These are phyloP conservation scores for Silybum marianum DNA, from an alignment of 129 eudicot species.

Conservation along the genomic window DNA sequence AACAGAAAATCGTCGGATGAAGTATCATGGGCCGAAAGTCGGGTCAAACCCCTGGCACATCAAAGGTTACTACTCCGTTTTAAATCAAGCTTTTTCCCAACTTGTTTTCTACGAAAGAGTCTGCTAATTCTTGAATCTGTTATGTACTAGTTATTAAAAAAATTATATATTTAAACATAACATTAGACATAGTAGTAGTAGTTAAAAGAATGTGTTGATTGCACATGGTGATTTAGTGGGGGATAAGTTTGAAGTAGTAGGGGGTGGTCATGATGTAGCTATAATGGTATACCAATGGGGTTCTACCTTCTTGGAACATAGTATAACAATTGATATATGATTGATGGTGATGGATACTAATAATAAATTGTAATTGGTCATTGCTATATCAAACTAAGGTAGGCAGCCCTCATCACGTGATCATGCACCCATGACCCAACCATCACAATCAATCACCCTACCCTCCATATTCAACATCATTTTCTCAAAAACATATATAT, in stretches of 20 bases:
- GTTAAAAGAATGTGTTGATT: slow-evolving; percentile 18
- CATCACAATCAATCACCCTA: slow-evolving; percentile 35
- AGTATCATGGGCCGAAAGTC: neutral
- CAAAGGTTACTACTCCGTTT: neutral
- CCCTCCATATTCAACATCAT: slow-evolving; percentile 3
- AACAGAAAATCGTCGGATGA: neutral
- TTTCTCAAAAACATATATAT: too few species aligned
- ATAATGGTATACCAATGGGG: slow-evolving; percentile 49
- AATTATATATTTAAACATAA: slow-evolving; percentile 9
- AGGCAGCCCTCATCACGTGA: slow-evolving; percentile 74
- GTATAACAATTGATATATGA: slow-evolving; percentile 46
- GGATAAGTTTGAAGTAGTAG: slow-evolving; percentile 23
- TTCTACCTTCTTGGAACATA: slow-evolving; percentile 52
- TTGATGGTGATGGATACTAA: slow-evolving; percentile 29
- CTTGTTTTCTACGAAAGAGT: neutral
- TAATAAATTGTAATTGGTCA: slow-evolving; percentile 51
- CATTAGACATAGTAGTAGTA: neutral
- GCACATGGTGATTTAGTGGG: slow-evolving; percentile 37
- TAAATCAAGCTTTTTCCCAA: neutral
- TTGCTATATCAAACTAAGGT: slow-evolving; percentile 39
- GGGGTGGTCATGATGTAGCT: slow-evolving; percentile 44
- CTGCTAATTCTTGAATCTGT: neutral
- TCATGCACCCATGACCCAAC: slow-evolving; percentile 47
- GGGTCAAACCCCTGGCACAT: neutral
- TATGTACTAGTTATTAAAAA: neutral